Evolutionary conservation across 768 basidiomycete genomes (phyloP).

Genomic region (Pulveroboletus sp.): DNA sequence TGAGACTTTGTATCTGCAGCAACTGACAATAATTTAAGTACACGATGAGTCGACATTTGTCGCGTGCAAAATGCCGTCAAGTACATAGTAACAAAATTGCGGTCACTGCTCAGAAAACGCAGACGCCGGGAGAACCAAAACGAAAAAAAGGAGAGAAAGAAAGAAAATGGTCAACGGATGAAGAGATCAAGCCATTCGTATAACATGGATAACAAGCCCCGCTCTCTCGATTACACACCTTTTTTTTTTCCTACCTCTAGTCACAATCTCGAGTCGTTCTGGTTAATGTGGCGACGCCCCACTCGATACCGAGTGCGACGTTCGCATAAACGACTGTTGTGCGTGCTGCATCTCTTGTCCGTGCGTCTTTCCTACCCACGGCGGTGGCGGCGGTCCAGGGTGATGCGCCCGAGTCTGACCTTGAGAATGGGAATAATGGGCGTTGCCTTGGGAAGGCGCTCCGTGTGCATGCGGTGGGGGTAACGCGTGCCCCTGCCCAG

Average conservation of each 20-base stretch:
- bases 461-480: slow-evolving; percentile 10
- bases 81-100: no score
- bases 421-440: slow-evolving; percentile 9
- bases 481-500: slow-evolving; percentile 7
- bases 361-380: slow-evolving; percentile 23
- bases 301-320: slow-evolving; percentile 39
- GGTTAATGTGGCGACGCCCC: slow-evolving; percentile 30
- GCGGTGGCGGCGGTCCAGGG: slow-evolving; percentile 21
- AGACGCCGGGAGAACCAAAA: no score
- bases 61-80: not conserved
- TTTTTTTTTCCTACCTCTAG: not conserved
- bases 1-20: not conserved
- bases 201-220: not conserved
- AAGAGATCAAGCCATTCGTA: not conserved
- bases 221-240: no score
- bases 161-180: not conserved
- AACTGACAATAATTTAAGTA: not conserved
- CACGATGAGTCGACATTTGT: not conserved
- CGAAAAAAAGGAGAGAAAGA: not conserved
- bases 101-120: not conserved
- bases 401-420: slow-evolving; percentile 9
- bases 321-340: slow-evolving; percentile 46
- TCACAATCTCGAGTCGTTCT: not conserved
- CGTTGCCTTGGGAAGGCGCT: slow-evolving; percentile 2
- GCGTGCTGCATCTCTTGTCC: slow-evolving; percentile 27